Conservation (phyloP, 768 basidiomycete genomes). For the Lactifluus echinatus region DNA sequence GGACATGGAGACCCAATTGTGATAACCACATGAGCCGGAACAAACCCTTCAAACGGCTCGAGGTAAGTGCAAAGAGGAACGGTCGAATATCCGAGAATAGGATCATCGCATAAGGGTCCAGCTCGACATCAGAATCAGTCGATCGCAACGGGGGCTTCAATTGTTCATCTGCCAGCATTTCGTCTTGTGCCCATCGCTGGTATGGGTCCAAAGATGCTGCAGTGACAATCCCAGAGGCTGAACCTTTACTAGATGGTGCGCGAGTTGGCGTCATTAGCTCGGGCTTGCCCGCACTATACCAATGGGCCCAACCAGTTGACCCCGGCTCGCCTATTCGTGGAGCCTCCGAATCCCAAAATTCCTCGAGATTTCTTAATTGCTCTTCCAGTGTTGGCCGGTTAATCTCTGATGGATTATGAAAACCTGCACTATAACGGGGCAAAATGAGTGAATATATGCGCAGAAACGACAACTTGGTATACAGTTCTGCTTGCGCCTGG, state of each 20-base stretch:
- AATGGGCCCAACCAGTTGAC: constrained; percentile 61
- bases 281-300: constrained; percentile 41
- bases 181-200: constrained; percentile 53
- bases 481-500: constrained; percentile 82
- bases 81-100: constrained; percentile 65
- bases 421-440: constrained; percentile 37
- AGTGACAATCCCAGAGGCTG: constrained; percentile 16
- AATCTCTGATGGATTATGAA: constrained; percentile 44
- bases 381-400: constrained; percentile 34
- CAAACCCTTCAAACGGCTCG: constrained; percentile 38
- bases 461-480: constrained; percentile 24
- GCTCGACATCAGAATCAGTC: constrained; percentile 36
- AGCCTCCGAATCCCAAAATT: constrained; percentile 78
- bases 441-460: neutral
- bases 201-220: constrained; percentile 48
- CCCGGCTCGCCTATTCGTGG: constrained; percentile 65
- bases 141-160: constrained; percentile 47
- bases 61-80: constrained; percentile 39
- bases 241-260: constrained; percentile 4
- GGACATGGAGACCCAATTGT: constrained; percentile 60
- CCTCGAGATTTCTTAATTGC: constrained; percentile 55
- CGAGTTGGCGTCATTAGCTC: constrained; percentile 18
- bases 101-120: constrained; percentile 66
- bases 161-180: constrained; percentile 40
- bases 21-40: constrained; percentile 67